Base-by-base conservation (phyloP, 805 yeast species). In the Saccharomycopsis fibuligera region DNA sequence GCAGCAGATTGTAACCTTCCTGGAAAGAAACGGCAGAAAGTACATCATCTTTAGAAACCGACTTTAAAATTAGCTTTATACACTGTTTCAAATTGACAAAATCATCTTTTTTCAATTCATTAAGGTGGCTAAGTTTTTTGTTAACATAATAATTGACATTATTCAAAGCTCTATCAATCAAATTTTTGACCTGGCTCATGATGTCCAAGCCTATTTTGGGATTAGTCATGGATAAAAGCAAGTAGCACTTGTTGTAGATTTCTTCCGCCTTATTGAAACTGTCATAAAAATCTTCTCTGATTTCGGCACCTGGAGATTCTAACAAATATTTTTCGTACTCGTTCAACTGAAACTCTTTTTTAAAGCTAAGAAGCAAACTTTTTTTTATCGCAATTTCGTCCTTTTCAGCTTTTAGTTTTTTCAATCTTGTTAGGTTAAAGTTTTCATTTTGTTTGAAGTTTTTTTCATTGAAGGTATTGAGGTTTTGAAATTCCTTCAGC, bases 171-270 rank as follows among this genome's bases (percentile, higher is more conserved):
- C 66, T 52, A 36, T 75, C 75, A 25, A 85, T 68, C 29, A 78
- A 62, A 9, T 64, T 66, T 22, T 75, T 73, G 65, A 79, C 74
- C 56, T 78, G 74, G 9, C 70, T 66, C 76, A 87, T 77, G 36
- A 89, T 76, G 30, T 78, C 75, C 23, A 74, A 60, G 1, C 95
- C 95, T 14, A 85, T 66, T 41, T 70, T 69, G 16, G 81, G 81
- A 57, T 83, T 81, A 30, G 83, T 82, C 58, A 82, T 73, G 4
- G 88, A 78, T 22, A 93, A 70, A 27, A 93, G 67, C 17, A 81
- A 74, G 41, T 85, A 79, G 44, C 95, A 82, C 50, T 81, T 78
- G 30, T 75, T 71, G 59, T 81, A 80, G 25, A 90, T 83, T 33
- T 61, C 58, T 56, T 83, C 79, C 5, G 86, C 83, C 57, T 80